A percentile compares a stretch with the other conserved stretches of the same genome.
These are phyloP conservation scores for Apiotrichum siamense DNA, from an alignment of 1,284 basidiomycete genomes.

Conservation along the genomic window DNA sequence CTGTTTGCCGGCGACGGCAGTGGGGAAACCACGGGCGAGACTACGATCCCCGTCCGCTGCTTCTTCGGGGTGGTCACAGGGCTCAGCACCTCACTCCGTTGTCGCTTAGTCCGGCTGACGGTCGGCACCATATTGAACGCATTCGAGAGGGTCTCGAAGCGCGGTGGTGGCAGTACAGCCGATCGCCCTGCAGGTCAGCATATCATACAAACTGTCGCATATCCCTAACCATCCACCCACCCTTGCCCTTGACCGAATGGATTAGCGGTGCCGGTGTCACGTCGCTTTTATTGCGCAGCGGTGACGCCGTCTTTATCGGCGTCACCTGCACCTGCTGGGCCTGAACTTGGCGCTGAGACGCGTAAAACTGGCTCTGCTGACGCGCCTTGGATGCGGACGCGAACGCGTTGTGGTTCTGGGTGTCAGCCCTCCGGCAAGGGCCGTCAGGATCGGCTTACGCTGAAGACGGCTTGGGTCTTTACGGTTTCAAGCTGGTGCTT, in stretches of 20 bases:
- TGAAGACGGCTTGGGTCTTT: conserved; percentile 40
- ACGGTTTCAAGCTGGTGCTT: conserved; percentile 44
- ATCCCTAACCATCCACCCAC: conserved; percentile 5
- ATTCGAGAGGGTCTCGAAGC: conserved; percentile 30
- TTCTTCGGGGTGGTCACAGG: conserved; percentile 19
- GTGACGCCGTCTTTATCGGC: conserved; percentile 5
- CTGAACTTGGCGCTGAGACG: conserved; percentile 14
- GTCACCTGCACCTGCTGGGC: conserved; percentile 5
- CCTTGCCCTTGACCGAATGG: conserved; percentile 27
- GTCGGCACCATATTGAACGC: conserved; percentile 29
- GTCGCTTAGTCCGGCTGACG: conserved; percentile 22
- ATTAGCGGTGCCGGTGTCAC: conserved; percentile 18
- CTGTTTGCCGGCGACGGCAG: background rate
- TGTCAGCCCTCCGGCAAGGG: conserved; percentile 2
- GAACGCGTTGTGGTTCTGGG: conserved; percentile 15
- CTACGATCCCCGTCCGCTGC: background rate
- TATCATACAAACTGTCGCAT: too few species aligned
- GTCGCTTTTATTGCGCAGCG: conserved; percentile 7
- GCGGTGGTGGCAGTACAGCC: conserved; percentile 18
- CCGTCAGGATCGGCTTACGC: conserved; percentile 19
- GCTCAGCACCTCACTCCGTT: conserved; percentile 23
- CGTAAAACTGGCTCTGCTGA: conserved; percentile 15
- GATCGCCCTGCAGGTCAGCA: conserved; percentile 3
- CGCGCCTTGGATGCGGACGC: conserved; percentile 18
- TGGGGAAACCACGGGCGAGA: conserved; percentile 5